Evolutionary conservation across 495 filamentous ascomycete species (phyloP), one percentile per base, ranked within the genome.

Genomic region (Penicillium subrubescens): DNA sequence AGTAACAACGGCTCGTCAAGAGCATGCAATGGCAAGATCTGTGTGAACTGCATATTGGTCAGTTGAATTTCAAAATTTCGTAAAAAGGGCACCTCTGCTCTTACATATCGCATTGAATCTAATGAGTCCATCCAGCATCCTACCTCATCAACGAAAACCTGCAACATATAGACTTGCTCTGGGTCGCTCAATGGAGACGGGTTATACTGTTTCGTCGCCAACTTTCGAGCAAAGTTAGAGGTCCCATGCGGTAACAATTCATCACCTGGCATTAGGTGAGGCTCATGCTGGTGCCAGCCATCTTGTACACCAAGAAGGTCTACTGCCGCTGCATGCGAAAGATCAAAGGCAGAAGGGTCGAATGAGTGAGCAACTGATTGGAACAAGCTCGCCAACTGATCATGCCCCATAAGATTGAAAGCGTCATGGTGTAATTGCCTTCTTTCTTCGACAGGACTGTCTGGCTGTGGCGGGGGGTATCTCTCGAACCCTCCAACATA

Each of bases 71-170:
- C 19, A n/a, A 8, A 6, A 14, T 19, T 19, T 27, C n/a, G 14
- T 53, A 7, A 17, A 56, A 31, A 14, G 34, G 31, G 8, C 23
- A 12, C 19, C 19, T 0, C 10, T 46, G 19, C 15, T 77, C 85
- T 69, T 78, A 90, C 88, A 77, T 97, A 92, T 81, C 96, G 96
- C 71, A 86, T 83, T 33, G 86, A 84, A 79, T 97, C 91, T 80
- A 97, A 86, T 53, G 87, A 91, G 74, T 98, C 95, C 92, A 99
- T 95, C 91, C 94, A 97, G 19, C 91, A 75, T 4, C 91, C 93
- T 17, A 99, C 90, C 67, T 97, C 91, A 69, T 96, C 92, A 29
- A 95, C 88, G 72, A 96, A 99, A 0, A 91, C 87, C 72, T 96
- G 92, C 87, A 99, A 91, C 68, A 92, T 91, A 44, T 88, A 81